A percentile compares a stretch with the other conserved stretches of the same genome.
Conservation (phyloP, 257 asterid species). For the Solanum corneliomulleri region DNA sequence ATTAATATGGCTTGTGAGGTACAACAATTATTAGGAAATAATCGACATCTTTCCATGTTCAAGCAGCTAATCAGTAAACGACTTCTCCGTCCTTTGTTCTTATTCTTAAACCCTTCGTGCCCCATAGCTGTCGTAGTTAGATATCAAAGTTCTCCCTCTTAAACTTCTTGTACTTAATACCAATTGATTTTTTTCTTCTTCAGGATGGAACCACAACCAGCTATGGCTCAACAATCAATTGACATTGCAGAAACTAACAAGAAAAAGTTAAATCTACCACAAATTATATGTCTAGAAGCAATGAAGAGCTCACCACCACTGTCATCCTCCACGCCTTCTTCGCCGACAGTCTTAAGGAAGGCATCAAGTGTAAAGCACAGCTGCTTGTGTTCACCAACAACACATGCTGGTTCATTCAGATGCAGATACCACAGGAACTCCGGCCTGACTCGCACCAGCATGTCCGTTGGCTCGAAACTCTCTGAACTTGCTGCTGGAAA, state of each 20-base stretch:
- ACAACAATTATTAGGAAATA: too few species aligned
- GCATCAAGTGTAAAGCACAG: conserved; percentile 14
- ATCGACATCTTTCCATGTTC: too few species aligned
- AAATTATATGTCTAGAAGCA: conserved; percentile 6
- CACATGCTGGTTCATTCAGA: conserved; percentile 17
- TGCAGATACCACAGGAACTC: conserved; percentile 13
- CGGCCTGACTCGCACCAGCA: neutral
- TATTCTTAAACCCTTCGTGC: too few species aligned
- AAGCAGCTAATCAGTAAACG: too few species aligned
- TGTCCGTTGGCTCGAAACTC: conserved; percentile 4
- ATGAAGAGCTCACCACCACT: conserved; percentile 5
- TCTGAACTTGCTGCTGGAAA: conserved; percentile 1
- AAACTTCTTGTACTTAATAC: neutral
- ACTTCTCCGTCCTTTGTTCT: too few species aligned
- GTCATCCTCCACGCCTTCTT: conserved; percentile 33
- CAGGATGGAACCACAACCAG: conserved; percentile 1
- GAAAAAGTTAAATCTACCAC: conserved; percentile 14
- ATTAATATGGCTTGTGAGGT: too few species aligned
- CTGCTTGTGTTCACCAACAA: conserved; percentile 28
- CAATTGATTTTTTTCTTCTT: neutral
- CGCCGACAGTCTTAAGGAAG: conserved; percentile 8
- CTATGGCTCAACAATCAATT: neutral
- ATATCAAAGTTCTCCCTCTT: too few species aligned
- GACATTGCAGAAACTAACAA: conserved; percentile 13
- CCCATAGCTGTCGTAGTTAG: too few species aligned